A percentile compares a stretch with the other conserved stretches of the same genome.
phyloP scores from a whole-genome alignment of 1,284 basidiomycete genomes.

The Cerrena zonata region DNA sequence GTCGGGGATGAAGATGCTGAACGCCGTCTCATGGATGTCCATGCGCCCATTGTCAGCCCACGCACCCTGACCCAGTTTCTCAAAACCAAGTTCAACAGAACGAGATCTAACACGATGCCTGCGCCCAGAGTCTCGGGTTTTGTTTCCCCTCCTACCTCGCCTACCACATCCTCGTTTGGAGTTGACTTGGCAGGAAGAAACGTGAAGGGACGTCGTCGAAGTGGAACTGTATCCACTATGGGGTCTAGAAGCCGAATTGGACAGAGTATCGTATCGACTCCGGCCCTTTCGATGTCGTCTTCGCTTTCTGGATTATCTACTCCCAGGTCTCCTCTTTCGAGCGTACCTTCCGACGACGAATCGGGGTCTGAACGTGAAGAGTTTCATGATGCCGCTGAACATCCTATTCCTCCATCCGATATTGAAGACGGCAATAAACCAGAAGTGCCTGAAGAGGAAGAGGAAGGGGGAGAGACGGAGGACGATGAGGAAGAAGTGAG shows the following conservation, averaged over 20 bases:
- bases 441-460: constrained; percentile 6
- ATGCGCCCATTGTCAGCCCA: constrained; percentile 25
- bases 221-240: not conserved
- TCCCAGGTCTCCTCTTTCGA: not conserved
- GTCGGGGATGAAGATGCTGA: not conserved
- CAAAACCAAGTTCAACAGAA: constrained; percentile 5
- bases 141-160: not conserved
- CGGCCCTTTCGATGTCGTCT: not conserved
- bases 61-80: constrained; percentile 16
- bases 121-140: constrained; percentile 3
- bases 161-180: not conserved
- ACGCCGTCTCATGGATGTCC: constrained; percentile 26
- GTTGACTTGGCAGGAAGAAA: not conserved
- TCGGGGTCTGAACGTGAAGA: not conserved
- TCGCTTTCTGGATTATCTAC: constrained; percentile 2
- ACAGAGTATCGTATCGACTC: not conserved
- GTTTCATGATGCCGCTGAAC: not conserved
- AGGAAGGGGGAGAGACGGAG: not conserved
- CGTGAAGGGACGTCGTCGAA: not conserved
- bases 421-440: constrained; percentile 7
- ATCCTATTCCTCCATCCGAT: not conserved
- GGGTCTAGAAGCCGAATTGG: not conserved
- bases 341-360: constrained; percentile 9
- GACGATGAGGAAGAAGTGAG: constrained; percentile 14
- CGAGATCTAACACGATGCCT: not conserved